Conservation (phyloP, 2,329 filamentous ascomycete species). For the Claviceps maximensis region DNA sequence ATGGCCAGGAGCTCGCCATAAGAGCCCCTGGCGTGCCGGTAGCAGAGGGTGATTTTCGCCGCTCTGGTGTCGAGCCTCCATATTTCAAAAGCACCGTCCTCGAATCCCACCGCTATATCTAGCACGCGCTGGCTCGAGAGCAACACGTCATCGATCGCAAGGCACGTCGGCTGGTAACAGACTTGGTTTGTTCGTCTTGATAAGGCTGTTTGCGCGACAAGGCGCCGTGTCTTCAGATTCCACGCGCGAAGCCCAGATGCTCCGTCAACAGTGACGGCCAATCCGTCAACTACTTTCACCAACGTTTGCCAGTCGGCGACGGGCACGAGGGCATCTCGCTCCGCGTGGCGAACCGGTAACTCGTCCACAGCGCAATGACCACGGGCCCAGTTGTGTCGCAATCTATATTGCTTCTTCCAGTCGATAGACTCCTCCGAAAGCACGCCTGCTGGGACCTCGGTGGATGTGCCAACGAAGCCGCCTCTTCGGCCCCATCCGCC, state of each 20-base stretch:
- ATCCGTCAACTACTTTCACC: conserved; percentile 62
- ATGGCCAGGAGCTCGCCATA: conserved; percentile 56
- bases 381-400: conserved; percentile 81
- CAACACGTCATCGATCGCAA: conserved; percentile 49
- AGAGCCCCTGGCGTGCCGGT: conserved; percentile 47
- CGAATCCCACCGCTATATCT: conserved; percentile 55
- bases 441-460: not conserved
- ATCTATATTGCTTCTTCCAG: conserved; percentile 81
- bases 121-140: conserved; percentile 29
- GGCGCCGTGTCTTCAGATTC: conserved; percentile 50
- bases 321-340: conserved; percentile 12
- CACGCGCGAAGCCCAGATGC: conserved; percentile 62
- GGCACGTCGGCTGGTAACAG: conserved; percentile 38
- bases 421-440: conserved; percentile 35
- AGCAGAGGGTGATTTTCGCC: conserved; percentile 33
- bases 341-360: conserved; percentile 41
- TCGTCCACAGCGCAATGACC: conserved; percentile 73
- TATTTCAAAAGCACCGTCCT: conserved; percentile 56
- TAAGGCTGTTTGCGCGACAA: conserved; percentile 40
- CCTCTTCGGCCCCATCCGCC: conserved; percentile 25
- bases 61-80: conserved; percentile 44
- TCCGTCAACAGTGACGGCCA: conserved; percentile 65
- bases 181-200: conserved; percentile 8
- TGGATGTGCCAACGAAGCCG: conserved; percentile 11
- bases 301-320: conserved; percentile 42